Base-by-base conservation (phyloP, 805 yeast species). In the Lipomyces anomalus region DNA sequence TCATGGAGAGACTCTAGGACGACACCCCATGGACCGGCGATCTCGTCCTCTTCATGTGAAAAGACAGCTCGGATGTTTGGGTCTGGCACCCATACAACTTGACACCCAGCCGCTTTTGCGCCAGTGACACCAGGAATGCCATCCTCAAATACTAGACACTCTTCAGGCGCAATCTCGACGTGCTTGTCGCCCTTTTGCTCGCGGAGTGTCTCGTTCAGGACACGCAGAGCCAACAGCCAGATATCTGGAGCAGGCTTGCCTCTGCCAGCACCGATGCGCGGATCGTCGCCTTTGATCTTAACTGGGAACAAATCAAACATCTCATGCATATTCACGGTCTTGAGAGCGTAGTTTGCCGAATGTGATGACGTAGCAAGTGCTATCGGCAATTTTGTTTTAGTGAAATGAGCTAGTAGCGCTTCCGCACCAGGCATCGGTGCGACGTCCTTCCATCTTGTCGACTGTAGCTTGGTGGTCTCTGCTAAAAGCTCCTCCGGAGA, bases 241-340 rank as follows among this genome's bases (percentile, higher is more conserved):
- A 92, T 88, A 62, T 89, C 94, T 1, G 98, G 98, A 48, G 72
- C 71, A 11, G 99, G 99, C 63, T 92, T 92, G 4, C 98, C 97
- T 52, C 81, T 74, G 3, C 96, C 97, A 13, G 69, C 71, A 1
- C 90, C 84, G 46, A 92, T 78, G 36, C 95, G 74, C 29, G 77
- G 69, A 60, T 92, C 92, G 67, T 92, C 98, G 4, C 97, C 97
- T 1, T 90, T 82, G 29, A 90, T 83, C 18, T 84, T 70, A 11
- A 72, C 70, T 38, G 75, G 77, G 59, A 92, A 92, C 26, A 74
- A 61, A 1, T 73, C 73, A 56, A 86, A 84, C 1, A 80, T 78
- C n/a, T 75, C 66, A 20, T 67, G 63, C 40, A 88, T 69, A 61
- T 85, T 90, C 4, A 62, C 69, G 0, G 97, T 89, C 63, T 92